Conservation (phyloP, 495 filamentous ascomycete genomes). For the Choiromyces venosus region DNA sequence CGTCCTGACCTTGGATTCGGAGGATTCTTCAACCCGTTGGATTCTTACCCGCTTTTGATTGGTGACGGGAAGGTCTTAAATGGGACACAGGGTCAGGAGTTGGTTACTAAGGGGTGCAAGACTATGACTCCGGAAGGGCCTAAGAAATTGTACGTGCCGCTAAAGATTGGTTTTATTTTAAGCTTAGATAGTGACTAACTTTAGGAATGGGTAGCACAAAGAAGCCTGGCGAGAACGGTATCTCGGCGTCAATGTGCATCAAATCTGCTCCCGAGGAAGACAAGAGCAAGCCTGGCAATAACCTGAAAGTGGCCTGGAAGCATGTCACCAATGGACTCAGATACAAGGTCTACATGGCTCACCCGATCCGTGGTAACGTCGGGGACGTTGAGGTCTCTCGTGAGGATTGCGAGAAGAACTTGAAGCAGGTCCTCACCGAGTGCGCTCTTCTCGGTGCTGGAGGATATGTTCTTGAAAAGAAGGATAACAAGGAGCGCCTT, state of each 20-base stretch:
- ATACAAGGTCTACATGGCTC: not conserved
- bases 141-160: not conserved
- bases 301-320: not conserved
- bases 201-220: not conserved
- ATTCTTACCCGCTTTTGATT: no score
- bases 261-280: not conserved
- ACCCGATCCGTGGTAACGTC: not conserved
- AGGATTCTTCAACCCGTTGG: no score
- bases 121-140: not conserved
- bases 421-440: not conserved
- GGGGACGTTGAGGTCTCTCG: not conserved
- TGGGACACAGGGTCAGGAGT: not conserved
- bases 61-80: no score
- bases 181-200: not conserved
- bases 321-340: not conserved
- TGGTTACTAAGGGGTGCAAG: not conserved
- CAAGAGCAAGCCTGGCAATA: not conserved
- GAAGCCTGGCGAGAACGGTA: not conserved
- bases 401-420: not conserved
- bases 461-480: not conserved
- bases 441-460: not conserved
- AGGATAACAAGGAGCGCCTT: not conserved
- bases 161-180: not conserved
- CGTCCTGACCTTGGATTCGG: no score
- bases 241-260: not conserved